Evolutionary conservation across 331 rosid species (phyloP).

Genomic region (Phaseolus coccineus): DNA sequence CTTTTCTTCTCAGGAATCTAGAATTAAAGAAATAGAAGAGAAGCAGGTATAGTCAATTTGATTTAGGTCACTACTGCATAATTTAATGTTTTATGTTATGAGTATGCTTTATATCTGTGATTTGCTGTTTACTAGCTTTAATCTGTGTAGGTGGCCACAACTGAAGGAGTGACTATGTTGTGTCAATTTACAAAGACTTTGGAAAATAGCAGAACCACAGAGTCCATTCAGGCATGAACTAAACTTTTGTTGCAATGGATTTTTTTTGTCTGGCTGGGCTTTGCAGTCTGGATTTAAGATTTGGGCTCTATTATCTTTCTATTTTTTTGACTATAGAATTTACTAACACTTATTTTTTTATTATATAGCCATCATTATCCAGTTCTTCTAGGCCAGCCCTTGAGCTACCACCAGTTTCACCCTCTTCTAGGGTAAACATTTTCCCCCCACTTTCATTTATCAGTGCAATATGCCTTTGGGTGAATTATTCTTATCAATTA

Average conservation of each 20-base stretch:
- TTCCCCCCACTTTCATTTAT: slow-evolving; percentile 20
- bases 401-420: slow-evolving; percentile 65
- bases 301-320: slow-evolving; percentile 8
- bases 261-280: slow-evolving; percentile 26
- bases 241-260: slow-evolving; percentile 1
- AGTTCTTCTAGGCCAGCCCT: slow-evolving; percentile 54
- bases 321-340: slow-evolving; percentile 19
- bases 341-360: slow-evolving; percentile 24
- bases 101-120: slow-evolving; percentile 38
- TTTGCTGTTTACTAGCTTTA: slow-evolving; percentile 27
- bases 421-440: slow-evolving; percentile 57
- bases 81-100: slow-evolving; percentile 4
- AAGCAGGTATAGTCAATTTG: slow-evolving; percentile 68
- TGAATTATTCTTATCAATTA: slow-evolving; percentile 11
- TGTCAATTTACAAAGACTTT: slow-evolving; percentile 55
- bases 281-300: slow-evolving; percentile 22
- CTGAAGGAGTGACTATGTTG: slow-evolving; percentile 63
- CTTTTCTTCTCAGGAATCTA: slow-evolving; percentile 67
- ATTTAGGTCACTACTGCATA: background rate
- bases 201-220: slow-evolving; percentile 58
- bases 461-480: slow-evolving; percentile 17
- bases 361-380: slow-evolving; percentile 62
- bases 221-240: slow-evolving; percentile 67
- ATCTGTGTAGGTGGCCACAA: slow-evolving; percentile 62
- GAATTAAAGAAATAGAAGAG: slow-evolving; percentile 71